A percentile compares a stretch with the other conserved stretches of the same genome.
Evolutionary conservation across 2,329 filamentous ascomycete genomes (phyloP).

Genomic region (Pezicula rhizophila): DNA sequence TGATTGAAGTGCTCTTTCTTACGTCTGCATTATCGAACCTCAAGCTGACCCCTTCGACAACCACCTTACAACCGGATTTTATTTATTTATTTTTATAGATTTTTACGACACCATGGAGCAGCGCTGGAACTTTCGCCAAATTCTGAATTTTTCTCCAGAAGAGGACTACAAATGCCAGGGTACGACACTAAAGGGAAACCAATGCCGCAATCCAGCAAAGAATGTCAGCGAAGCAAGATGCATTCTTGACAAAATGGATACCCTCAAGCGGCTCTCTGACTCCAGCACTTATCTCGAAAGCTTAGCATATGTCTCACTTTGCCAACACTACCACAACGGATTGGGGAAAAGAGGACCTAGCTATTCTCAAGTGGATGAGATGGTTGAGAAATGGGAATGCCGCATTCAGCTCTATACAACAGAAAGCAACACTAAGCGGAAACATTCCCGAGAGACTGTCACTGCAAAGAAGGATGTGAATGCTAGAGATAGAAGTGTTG

Average conservation of each 20-base stretch:
- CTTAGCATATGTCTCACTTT: background rate
- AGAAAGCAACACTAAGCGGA: too few relatives aligned
- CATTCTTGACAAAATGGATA: background rate
- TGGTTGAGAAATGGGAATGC: background rate
- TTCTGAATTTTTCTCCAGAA: background rate
- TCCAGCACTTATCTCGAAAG: background rate
- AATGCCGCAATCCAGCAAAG: background rate
- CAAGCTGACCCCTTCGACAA: background rate
- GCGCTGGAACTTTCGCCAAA: background rate
- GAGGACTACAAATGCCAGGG: background rate
- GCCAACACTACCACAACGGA: background rate
- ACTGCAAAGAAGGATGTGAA: too few relatives aligned
- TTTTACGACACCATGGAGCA: background rate
- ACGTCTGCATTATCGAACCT: background rate
- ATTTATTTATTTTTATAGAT: background rate
- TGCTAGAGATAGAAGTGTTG: too few relatives aligned
- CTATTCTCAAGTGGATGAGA: background rate
- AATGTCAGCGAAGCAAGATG: background rate
- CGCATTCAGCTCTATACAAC: background rate
- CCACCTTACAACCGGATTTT: background rate
- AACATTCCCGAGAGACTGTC: too few relatives aligned
- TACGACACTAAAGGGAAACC: background rate
- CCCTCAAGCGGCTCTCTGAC: background rate
- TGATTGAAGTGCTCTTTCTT: background rate
- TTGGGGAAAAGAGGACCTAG: background rate